Conservation (phyloP, 495 filamentous ascomycete species). For the Haplographium delicatum region DNA sequence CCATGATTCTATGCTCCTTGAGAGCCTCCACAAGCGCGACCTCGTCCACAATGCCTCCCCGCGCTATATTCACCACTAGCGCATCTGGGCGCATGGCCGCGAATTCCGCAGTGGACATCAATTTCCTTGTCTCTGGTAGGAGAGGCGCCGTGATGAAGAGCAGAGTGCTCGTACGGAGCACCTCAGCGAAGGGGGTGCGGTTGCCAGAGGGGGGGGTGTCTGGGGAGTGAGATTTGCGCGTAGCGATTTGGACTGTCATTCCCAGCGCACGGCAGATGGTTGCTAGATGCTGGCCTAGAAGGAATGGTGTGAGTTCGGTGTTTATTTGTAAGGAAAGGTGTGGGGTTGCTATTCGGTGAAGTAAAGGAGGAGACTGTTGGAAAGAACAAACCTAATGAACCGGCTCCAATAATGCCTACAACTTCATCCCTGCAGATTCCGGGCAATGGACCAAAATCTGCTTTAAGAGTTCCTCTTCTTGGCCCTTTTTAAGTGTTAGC, state of each 20-base stretch:
- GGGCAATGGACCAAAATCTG: slow-evolving; percentile 33
- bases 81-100: slow-evolving; percentile 40
- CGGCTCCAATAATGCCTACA: slow-evolving; percentile 48
- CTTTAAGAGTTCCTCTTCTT: slow-evolving; percentile 27
- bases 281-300: slow-evolving; percentile 28
- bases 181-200: slow-evolving; percentile 40
- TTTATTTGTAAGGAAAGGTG: too few species aligned
- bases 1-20: slow-evolving; percentile 38
- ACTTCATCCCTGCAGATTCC: slow-evolving; percentile 35
- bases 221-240: too few species aligned
- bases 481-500: too few species aligned
- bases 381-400: slow-evolving; percentile 36
- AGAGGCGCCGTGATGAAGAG: slow-evolving; percentile 44
- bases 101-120: slow-evolving; percentile 45
- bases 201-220: slow-evolving; percentile 6
- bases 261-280: slow-evolving; percentile 33
- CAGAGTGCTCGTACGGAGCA: slow-evolving; percentile 41
- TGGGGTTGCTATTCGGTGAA: neutral
- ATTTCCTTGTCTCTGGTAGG: slow-evolving; percentile 35
- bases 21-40: slow-evolving; percentile 42
- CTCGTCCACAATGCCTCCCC: slow-evolving; percentile 56
- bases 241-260: slow-evolving; percentile 48
- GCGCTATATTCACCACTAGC: slow-evolving; percentile 50
- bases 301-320: neutral
- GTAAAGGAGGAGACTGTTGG: neutral